Conservation (phyloP, 192 early-diverging fungal species). For the Coemansia sp. region DNA sequence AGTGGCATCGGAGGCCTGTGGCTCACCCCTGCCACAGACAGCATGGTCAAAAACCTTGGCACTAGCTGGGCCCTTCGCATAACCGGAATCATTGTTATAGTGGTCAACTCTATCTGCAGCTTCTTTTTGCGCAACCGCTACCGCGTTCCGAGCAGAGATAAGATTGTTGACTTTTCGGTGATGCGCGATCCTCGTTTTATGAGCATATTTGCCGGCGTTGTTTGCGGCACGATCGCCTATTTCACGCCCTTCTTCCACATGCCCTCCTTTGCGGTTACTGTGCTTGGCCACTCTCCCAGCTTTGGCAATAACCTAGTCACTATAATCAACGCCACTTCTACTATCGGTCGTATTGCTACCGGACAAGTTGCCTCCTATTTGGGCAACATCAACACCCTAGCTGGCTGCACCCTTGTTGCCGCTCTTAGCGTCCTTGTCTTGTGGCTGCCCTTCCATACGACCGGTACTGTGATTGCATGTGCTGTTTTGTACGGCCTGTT, state of each 20-base stretch:
- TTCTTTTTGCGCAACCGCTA: too few relatives aligned
- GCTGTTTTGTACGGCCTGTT: constrained; percentile 55
- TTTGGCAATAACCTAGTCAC: constrained; percentile 58
- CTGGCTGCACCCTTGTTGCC: constrained; percentile 41
- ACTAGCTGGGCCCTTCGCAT: constrained; percentile 56
- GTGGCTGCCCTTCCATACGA: constrained; percentile 54
- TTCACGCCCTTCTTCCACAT: too few relatives aligned
- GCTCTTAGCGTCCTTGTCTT: constrained; percentile 46
- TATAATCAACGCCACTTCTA: constrained; percentile 62
- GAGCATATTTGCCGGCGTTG: constrained; percentile 34
- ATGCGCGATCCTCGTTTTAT: constrained; percentile 49
- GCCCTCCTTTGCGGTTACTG: too few relatives aligned
- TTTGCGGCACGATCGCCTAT: too few relatives aligned
- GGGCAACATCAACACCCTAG: constrained; percentile 61
- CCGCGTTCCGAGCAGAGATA: constrained; percentile 14
- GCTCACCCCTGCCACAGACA: constrained; percentile 50
- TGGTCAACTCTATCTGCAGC: constrained; percentile 28
- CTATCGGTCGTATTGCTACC: constrained; percentile 58
- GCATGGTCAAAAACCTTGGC: constrained; percentile 49
- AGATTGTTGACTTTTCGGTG: constrained; percentile 42
- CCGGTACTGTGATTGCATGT: constrained; percentile 43
- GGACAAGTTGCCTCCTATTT: constrained; percentile 56
- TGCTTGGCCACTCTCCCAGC: constrained; percentile 28
- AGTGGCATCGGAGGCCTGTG: constrained; percentile 55
- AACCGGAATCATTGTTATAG: constrained; percentile 47